phyloP scores from a whole-genome alignment of 495 filamentous ascomycete species.

The Glonium stellatum region DNA sequence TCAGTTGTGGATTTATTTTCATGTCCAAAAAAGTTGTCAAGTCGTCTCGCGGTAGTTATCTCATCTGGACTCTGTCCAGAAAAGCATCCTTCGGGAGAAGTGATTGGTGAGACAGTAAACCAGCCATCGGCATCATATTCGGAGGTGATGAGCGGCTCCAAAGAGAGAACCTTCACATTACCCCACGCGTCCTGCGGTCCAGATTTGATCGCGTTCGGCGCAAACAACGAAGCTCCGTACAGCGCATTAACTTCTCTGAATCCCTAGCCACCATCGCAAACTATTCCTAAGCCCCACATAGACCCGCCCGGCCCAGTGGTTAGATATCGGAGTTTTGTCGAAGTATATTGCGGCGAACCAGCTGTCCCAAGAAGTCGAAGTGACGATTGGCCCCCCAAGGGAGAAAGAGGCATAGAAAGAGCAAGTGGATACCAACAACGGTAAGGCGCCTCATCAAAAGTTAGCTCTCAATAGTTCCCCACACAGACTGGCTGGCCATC shows the following conservation, averaged over 20 bases:
- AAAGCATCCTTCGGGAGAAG: not conserved
- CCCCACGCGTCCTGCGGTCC: conserved; percentile 25
- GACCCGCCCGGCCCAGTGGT: conserved; percentile 20
- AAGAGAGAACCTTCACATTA: conserved; percentile 25
- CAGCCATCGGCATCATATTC: conserved; percentile 14
- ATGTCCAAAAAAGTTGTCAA: not conserved
- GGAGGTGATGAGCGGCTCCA: conserved; percentile 13
- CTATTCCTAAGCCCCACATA: conserved; percentile 2
- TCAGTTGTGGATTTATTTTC: not conserved
- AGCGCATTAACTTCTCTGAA: conserved; percentile 7
- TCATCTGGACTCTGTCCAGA: too few relatives aligned
- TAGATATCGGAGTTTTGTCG: conserved; percentile 20
- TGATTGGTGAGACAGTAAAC: conserved; percentile 10
- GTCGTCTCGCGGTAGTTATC: too few relatives aligned
- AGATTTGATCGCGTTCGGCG: conserved; percentile 10
- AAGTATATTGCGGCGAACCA: not conserved
- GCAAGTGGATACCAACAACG: conserved; percentile 22
- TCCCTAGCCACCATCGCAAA: conserved; percentile 5
- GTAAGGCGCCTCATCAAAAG: conserved; percentile 20
- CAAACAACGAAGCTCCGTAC: conserved; percentile 17
- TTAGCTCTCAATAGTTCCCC: conserved; percentile 25
- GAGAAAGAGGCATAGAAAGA: conserved; percentile 27
- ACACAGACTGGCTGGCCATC: conserved; percentile 26
- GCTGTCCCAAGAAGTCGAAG: conserved; percentile 18
- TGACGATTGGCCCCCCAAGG: conserved; percentile 28